These are phyloP conservation scores for maize (Zea mays) DNA, from an alignment of 176 grass and related monocot genomes.

Conservation along the genomic window Zm-B73-REFERENCE-NAM-5.0 NC_050096.1:227767001-227767500, in stretches of 20 bases:
- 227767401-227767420: slow-evolving; percentile 31
- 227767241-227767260: slow-evolving; percentile 21
- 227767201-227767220: background rate
- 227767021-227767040: background rate
- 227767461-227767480: slow-evolving; percentile 37
- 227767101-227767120: slow-evolving; percentile 16
- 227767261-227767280: slow-evolving; percentile 42
- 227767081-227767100: slow-evolving; percentile 17
- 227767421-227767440: slow-evolving; percentile 32
- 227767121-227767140: slow-evolving; percentile 10
- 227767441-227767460: slow-evolving; percentile 48
- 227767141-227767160: slow-evolving; percentile 19
- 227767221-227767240: slow-evolving; percentile 8
- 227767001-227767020: too few relatives aligned
- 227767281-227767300: slow-evolving; percentile 24
- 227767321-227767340: slow-evolving; percentile 28
- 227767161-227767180: slow-evolving; percentile 7
- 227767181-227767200: slow-evolving; percentile 27
- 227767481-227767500: slow-evolving; percentile 37
- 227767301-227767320: slow-evolving; percentile 32
- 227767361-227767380: slow-evolving; percentile 41
- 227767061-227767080: slow-evolving; percentile 17
- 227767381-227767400: slow-evolving; percentile 40
- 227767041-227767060: slow-evolving; percentile 28
- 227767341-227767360: slow-evolving; percentile 47